Evolutionary conservation across 164 flowering plant species (phyloP).

Genomic region (Berberis thunbergii): DNA sequence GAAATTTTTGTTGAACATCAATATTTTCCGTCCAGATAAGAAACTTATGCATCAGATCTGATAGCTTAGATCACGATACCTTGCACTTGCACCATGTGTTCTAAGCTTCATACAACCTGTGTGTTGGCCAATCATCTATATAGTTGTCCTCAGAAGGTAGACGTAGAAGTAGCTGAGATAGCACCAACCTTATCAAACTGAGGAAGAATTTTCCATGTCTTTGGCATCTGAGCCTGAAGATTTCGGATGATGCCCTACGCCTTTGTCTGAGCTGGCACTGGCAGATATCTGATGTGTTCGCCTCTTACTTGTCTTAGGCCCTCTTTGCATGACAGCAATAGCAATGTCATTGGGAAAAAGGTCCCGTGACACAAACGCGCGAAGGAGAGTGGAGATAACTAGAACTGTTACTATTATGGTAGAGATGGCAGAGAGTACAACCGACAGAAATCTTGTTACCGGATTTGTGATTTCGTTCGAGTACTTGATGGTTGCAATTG

Average conservation of each 20-base stretch:
- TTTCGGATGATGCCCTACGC: conserved; percentile 30
- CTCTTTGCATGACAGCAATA: conserved; percentile 60
- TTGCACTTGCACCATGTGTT: too few species aligned
- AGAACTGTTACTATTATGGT: conserved; percentile 49
- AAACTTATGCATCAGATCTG: too few species aligned
- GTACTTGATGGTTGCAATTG: conserved; percentile 63
- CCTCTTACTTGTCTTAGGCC: conserved; percentile 29
- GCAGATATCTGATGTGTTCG: conserved; percentile 37
- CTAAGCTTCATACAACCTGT: too few species aligned
- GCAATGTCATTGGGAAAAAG: conserved; percentile 87
- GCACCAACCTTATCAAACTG: background rate
- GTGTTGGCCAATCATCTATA: too few species aligned
- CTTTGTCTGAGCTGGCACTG: conserved; percentile 28
- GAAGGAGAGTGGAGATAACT: conserved; percentile 52
- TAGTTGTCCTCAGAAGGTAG: too few species aligned
- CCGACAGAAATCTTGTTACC: conserved; percentile 34
- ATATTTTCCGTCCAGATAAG: too few species aligned
- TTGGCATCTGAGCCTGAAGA: conserved; percentile 17
- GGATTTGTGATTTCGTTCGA: conserved; percentile 37
- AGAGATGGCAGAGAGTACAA: conserved; percentile 35
- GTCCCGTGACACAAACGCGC: conserved; percentile 63
- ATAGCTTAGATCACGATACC: too few species aligned
- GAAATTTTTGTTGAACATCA: too few species aligned
- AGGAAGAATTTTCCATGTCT: conserved; percentile 30
- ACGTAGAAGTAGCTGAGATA: too few species aligned